These are phyloP conservation scores for Eucalyptus shirleyi DNA, from an alignment of 345 rosid species.

Conservation along the genomic window DNA sequence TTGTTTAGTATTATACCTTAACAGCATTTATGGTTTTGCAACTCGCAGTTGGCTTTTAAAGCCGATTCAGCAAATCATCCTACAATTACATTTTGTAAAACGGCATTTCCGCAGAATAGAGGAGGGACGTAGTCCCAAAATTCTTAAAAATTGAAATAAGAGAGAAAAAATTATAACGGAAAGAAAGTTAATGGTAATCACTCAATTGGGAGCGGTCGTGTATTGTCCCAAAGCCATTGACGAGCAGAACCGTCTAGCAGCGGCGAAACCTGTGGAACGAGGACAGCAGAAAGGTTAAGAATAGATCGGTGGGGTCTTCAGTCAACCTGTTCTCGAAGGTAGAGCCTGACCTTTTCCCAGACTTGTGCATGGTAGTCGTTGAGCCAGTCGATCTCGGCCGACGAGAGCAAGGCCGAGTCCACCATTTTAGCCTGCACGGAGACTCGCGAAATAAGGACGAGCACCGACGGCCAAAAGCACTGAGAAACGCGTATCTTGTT, in stretches of 20 bases:
- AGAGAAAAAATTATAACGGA: not conserved
- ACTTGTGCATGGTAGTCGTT: slow-evolving; percentile 73
- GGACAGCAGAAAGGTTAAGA: not conserved
- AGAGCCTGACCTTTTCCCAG: slow-evolving; percentile 69
- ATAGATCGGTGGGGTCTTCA: not conserved
- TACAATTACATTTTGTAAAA: not conserved
- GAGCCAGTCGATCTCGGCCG: slow-evolving; percentile 66
- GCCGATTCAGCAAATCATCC: not conserved
- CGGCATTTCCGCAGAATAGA: not conserved
- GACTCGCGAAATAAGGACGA: not conserved
- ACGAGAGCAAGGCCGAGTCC: slow-evolving; percentile 47
- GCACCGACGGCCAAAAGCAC: not conserved
- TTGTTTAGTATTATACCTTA: not conserved
- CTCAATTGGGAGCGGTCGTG: slow-evolving; percentile 32
- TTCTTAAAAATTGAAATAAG: not conserved
- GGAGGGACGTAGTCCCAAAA: not conserved
- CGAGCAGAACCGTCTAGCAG: slow-evolving; percentile 58
- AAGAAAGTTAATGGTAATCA: slow-evolving; percentile 1
- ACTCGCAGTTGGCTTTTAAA: not conserved
- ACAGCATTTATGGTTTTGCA: not conserved
- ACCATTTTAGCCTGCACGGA: slow-evolving; percentile 59
- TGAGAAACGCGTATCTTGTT: not conserved
- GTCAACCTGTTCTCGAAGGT: not conserved
- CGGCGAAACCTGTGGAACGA: slow-evolving; percentile 59
- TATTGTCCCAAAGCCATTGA: slow-evolving; percentile 89